These are phyloP conservation scores for Gossypium turneri DNA, from an alignment of 345 rosid genomes.

Conservation along the genomic window DNA sequence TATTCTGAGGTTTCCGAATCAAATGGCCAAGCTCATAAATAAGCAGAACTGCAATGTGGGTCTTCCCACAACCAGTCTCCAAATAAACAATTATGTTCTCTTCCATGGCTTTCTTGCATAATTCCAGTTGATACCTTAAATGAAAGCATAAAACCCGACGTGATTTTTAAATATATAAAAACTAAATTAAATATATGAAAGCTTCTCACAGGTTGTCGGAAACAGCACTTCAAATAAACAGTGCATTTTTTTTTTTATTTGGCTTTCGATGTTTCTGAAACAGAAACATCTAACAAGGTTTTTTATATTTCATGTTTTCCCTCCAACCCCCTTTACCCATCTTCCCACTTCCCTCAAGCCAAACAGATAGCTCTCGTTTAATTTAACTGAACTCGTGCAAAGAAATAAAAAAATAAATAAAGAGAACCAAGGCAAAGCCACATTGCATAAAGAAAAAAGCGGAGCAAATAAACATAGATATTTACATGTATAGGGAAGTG, in stretches of 20 bases:
- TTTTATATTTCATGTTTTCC: not conserved
- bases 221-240: not conserved
- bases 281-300: not conserved
- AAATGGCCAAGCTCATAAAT: conserved; percentile 66
- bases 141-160: conserved; percentile 17
- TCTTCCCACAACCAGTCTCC: conserved; percentile 94
- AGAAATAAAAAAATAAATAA: not conserved
- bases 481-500: not conserved
- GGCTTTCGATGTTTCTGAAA: not conserved
- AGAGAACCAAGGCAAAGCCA: not conserved
- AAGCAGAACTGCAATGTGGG: conserved; percentile 88
- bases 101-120: conserved; percentile 74
- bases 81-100: conserved; percentile 77
- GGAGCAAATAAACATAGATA: not conserved
- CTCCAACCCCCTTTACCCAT: not conserved
- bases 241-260: not conserved
- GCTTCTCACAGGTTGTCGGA: not conserved
- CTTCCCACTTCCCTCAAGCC: not conserved
- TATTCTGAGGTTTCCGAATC: conserved; percentile 61
- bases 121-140: conserved; percentile 78
- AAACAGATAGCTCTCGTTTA: not conserved
- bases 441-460: conserved; percentile 2
- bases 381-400: not conserved
- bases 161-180: not conserved
- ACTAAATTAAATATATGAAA: not conserved